A percentile compares a stretch with the other conserved stretches of the same genome.
Conservation (phyloP, 2,329 filamentous ascomycete genomes). For the Calonectria crousiana region DNA sequence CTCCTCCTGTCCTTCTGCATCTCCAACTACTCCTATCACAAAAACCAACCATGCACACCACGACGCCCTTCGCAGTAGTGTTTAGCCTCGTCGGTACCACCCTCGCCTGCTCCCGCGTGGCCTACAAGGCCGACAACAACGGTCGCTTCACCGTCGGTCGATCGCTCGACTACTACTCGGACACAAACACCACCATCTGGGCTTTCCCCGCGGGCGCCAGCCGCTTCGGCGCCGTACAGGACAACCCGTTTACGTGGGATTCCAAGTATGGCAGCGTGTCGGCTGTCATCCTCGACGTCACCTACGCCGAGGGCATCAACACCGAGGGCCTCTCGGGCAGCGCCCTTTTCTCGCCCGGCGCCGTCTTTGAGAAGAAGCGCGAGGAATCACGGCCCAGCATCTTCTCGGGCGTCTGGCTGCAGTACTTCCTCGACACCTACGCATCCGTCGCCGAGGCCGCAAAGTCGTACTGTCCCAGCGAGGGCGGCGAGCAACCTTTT, state of each 20-base stretch:
- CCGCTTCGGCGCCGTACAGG: constrained; percentile 25
- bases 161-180: constrained; percentile 27
- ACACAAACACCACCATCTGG: constrained; percentile 26
- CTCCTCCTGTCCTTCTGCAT: not conserved
- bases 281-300: constrained; percentile 28
- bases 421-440: constrained; percentile 36
- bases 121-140: constrained; percentile 2
- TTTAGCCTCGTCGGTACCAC: constrained; percentile 7
- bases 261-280: constrained; percentile 29
- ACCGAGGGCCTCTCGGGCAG: constrained; percentile 27
- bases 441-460: constrained; percentile 18
- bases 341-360: constrained; percentile 38
- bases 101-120: constrained; percentile 22
- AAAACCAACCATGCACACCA: not conserved
- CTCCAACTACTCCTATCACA: not conserved
- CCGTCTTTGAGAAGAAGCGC: constrained; percentile 33
- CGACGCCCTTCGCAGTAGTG: not conserved
- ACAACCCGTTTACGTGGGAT: constrained; percentile 29
- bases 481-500: constrained; percentile 20
- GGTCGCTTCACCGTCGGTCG: constrained; percentile 23
- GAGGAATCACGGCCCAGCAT: constrained; percentile 12
- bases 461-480: constrained; percentile 9
- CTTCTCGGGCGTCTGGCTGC: constrained; percentile 31
- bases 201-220: constrained; percentile 26
- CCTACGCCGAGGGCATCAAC: constrained; percentile 33